Conservation (phyloP, 345 rosid genomes). For the Populus euphratica region DNA sequence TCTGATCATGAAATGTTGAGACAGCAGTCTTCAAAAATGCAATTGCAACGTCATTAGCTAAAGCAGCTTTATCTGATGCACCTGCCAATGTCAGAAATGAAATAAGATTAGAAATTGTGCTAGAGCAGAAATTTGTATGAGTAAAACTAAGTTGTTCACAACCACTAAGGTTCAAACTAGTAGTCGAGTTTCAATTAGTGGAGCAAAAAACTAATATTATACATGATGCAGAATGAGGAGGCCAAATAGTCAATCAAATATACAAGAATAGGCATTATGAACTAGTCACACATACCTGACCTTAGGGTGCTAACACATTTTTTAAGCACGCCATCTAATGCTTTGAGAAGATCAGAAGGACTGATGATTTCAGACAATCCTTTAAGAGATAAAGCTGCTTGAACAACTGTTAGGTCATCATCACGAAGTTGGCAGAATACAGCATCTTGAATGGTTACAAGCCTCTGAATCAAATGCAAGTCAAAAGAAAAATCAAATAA, state of each 20-base stretch:
- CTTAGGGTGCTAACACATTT: slow-evolving; percentile 46
- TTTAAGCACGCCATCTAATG: slow-evolving; percentile 46
- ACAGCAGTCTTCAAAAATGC: slow-evolving; percentile 52
- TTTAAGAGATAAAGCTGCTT: slow-evolving; percentile 61
- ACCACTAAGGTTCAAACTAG: not conserved
- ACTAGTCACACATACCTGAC: slow-evolving; percentile 46
- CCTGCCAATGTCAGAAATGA: slow-evolving; percentile 36
- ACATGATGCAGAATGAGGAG: not conserved
- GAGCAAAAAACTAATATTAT: not conserved
- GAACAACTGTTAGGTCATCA: slow-evolving; percentile 75
- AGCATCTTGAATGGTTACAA: slow-evolving; percentile 60
- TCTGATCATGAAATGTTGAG: slow-evolving; percentile 38
- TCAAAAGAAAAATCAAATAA: not conserved
- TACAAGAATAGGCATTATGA: slow-evolving; percentile 1
- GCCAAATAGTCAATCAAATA: not conserved
- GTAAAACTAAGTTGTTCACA: not conserved
- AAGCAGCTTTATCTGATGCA: slow-evolving; percentile 38
- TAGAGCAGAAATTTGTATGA: too few species aligned
- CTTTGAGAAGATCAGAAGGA: slow-evolving; percentile 54
- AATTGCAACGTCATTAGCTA: slow-evolving; percentile 56
- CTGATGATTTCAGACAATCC: slow-evolving; percentile 51
- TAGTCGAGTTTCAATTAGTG: not conserved
- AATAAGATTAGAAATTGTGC: too few species aligned
- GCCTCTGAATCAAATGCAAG: slow-evolving; percentile 45
- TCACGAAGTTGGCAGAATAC: slow-evolving; percentile 68